Evolutionary conservation across 2,329 filamentous ascomycete species (phyloP), one percentile per base, ranked within the genome.

Genomic region (Dothidotthia symphoricarpi): DNA sequence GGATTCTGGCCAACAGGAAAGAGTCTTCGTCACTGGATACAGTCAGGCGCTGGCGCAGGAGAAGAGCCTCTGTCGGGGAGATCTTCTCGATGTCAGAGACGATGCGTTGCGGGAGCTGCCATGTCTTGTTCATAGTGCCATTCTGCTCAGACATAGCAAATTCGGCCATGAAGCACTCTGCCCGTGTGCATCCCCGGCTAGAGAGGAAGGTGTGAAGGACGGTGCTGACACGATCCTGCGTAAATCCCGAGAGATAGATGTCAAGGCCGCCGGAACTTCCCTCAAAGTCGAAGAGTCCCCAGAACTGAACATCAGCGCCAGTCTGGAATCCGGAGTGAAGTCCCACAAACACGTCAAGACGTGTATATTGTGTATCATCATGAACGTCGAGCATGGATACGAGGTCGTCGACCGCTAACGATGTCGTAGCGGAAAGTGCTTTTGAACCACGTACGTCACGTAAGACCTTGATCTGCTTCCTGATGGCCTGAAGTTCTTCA

Each of bases 271-370:
- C 49, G 16, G 36, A 45, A 11, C 33, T 26, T n/a, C 37, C 37
- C n/a, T 54, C 49, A 15, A 26, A 24, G 11, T 54, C 49, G 28
- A 33, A 48, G 14, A 54, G 37, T 26, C 43, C 43, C 50, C 50
- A 54, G 31, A 54, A 53, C 27, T 53, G 49, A 10, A 41, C 37
- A 10, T 34, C 38, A 6, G 35, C 28, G 24, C 43, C 33, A 17
- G 36, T 38, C 24, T 44, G 47, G 31, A 54, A 54, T 9, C 50
- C 50, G 11, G 50, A 54, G 29, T 53, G 44, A 6, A 54, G 36
- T 15, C 50, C 50, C 1, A 43, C 4, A 22, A 35, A 48, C 7
- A 54, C 34, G 15, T 50, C 28, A 11, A 53, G 33, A 5, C 37
- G 36, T 14, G 19, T 26, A 9, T 41, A 29, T 4, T 43, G 34